Percentiles rank a stretch among this genome's conserved stretches.
phyloP scores from a whole-genome alignment of 2,329 filamentous ascomycete species.

The Cyphellophora europaea region DNA sequence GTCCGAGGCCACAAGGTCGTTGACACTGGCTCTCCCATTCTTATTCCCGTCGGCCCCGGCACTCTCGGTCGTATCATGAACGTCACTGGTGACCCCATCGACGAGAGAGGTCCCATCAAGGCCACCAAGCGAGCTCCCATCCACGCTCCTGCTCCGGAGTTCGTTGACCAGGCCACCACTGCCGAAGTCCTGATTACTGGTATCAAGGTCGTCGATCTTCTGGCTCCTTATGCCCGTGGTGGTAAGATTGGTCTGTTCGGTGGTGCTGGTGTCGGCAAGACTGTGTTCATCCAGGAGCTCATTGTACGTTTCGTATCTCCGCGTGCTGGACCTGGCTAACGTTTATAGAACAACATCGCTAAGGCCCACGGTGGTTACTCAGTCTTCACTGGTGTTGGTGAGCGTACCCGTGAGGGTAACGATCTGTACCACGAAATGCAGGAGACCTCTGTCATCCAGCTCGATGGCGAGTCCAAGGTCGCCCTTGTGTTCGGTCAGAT shows the following conservation, averaged over 20 bases:
- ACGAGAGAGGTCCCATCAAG: constrained; percentile 98
- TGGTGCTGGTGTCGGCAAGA: constrained; percentile 99
- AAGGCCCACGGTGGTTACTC: constrained; percentile 99
- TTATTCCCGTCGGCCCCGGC: constrained; percentile 84
- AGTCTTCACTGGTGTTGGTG: constrained; percentile 99
- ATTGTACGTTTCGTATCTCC: constrained; percentile 48
- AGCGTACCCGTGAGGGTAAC: constrained; percentile 99
- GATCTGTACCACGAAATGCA: constrained; percentile 99
- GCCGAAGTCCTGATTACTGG: constrained; percentile 96
- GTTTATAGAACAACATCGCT: constrained; percentile 87
- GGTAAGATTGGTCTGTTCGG: constrained; percentile 99
- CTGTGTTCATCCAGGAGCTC: constrained; percentile 99
- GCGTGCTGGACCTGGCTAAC: constrained; percentile 9
- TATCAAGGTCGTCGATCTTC: constrained; percentile 99
- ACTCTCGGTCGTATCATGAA: constrained; percentile 99
- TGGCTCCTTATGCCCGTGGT: constrained; percentile 99
- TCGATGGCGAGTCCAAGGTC: constrained; percentile 99
- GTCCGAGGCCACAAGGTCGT: constrained; percentile 76
- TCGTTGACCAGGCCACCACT: constrained; percentile 90
- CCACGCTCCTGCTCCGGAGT: constrained; percentile 85
- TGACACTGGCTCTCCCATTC: constrained; percentile 93
- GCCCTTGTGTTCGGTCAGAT: constrained; percentile 99
- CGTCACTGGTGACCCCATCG: constrained; percentile 99
- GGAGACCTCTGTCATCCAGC: constrained; percentile 98
- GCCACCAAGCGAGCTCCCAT: constrained; percentile 78